phyloP scores from a whole-genome alignment of 1,284 basidiomycete genomes.

The Ganoderma sinense region DNA sequence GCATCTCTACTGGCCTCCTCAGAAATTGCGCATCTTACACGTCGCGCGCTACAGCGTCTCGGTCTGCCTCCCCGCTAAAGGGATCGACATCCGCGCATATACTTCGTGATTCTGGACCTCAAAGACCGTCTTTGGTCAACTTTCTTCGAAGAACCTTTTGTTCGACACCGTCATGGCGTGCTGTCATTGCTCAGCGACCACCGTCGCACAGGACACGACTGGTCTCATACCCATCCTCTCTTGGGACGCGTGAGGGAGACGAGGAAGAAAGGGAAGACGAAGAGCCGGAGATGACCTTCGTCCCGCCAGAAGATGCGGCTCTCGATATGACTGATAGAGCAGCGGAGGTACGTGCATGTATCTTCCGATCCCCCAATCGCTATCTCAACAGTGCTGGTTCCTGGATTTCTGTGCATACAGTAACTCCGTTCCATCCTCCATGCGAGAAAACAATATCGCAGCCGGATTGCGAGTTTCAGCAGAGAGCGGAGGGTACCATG shows the following conservation, averaged over 20 bases:
- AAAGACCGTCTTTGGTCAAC: neutral
- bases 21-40: too few relatives aligned
- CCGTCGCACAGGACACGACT: slow-evolving; percentile 32
- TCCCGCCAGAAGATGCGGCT: slow-evolving; percentile 41
- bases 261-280: slow-evolving; percentile 37
- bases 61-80: too few relatives aligned
- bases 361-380: neutral
- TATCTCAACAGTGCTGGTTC: neutral
- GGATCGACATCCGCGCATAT: neutral
- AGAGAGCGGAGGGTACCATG: slow-evolving; percentile 94
- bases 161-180: slow-evolving; percentile 26
- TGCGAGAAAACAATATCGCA: slow-evolving; percentile 62
- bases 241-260: slow-evolving; percentile 27
- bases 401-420: slow-evolving; percentile 44
- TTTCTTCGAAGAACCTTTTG: slow-evolving; percentile 29
- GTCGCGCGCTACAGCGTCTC: too few relatives aligned
- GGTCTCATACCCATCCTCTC: slow-evolving; percentile 32
- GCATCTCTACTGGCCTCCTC: too few relatives aligned
- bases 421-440: slow-evolving; percentile 71
- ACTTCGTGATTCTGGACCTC: neutral
- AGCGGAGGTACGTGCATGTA: slow-evolving; percentile 59
- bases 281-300: slow-evolving; percentile 36
- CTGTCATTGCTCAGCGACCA: slow-evolving; percentile 33
- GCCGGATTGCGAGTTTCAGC: slow-evolving; percentile 81
- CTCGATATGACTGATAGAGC: slow-evolving; percentile 73